phyloP scores from a whole-genome alignment of 2,329 filamentous ascomycete species.

The Metarhizium rileyi region DNA sequence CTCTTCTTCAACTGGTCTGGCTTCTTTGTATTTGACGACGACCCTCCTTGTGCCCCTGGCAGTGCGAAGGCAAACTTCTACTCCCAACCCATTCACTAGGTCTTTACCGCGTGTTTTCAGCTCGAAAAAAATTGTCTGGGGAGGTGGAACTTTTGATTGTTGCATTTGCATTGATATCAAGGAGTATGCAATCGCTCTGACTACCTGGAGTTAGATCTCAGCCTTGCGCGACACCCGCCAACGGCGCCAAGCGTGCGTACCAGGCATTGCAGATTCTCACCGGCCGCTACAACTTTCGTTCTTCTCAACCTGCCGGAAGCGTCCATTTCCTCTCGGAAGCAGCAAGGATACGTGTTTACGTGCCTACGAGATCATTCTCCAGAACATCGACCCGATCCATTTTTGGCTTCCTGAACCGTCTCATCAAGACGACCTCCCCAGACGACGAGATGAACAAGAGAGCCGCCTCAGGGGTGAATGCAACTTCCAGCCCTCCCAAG shows the following conservation, averaged over 20 bases:
- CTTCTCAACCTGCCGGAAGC: not conserved
- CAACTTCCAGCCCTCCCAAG: slow-evolving; percentile 20
- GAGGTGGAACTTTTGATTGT: not conserved
- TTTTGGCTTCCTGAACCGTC: slow-evolving; percentile 13
- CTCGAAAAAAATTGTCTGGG: not conserved
- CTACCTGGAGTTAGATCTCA: slow-evolving; percentile 14
- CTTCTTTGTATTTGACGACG: not conserved
- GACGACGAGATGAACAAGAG: slow-evolving; percentile 22
- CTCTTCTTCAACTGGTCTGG: slow-evolving; percentile 1
- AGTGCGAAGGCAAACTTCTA: not conserved
- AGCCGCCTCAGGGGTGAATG: slow-evolving; percentile 12
- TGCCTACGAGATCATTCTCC: not conserved
- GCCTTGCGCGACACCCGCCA: slow-evolving; percentile 15
- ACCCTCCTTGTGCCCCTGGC: not conserved
- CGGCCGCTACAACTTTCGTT: not conserved
- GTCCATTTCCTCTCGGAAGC: not conserved
- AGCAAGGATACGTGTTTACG: not conserved
- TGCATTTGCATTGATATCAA: not conserved
- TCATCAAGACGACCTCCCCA: not conserved
- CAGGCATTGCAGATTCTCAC: slow-evolving; percentile 1
- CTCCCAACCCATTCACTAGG: not conserved
- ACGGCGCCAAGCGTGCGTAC: slow-evolving; percentile 10
- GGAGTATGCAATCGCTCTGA: slow-evolving; percentile 19
- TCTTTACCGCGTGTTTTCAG: not conserved
- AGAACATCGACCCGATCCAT: slow-evolving; percentile 3